Conservation (phyloP, 2,329 filamentous ascomycete genomes). For the Colletotrichum paranaense region DNA sequence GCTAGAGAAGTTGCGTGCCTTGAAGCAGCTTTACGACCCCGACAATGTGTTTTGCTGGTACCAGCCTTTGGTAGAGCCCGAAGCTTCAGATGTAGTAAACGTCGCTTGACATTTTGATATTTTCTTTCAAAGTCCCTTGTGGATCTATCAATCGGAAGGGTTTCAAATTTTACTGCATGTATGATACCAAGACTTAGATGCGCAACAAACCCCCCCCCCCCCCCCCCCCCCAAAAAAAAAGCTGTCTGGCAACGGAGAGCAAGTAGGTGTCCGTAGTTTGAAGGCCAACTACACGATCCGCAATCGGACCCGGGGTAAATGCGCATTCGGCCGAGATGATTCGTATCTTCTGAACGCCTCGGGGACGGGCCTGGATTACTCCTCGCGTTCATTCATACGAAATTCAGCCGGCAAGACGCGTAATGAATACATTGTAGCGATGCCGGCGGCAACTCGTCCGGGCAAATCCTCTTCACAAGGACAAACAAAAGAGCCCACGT, state of each 20-base stretch:
- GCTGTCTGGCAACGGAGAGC: too few relatives aligned
- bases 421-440: background rate
- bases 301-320: too few relatives aligned
- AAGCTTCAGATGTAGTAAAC: background rate
- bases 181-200: too few relatives aligned
- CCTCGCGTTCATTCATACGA: too few relatives aligned
- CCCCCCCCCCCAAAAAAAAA: too few relatives aligned
- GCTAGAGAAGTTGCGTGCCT: slow-evolving; percentile 41
- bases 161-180: too few relatives aligned
- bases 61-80: slow-evolving; percentile 21
- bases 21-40: slow-evolving; percentile 50
- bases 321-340: background rate
- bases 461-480: background rate
- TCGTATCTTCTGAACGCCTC: background rate
- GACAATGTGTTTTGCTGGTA: slow-evolving; percentile 45
- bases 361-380: background rate
- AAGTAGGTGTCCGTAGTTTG: too few relatives aligned
- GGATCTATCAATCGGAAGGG: too few relatives aligned
- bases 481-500: slow-evolving; percentile 18
- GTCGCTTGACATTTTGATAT: too few relatives aligned
- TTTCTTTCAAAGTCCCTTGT: too few relatives aligned
- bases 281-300: too few relatives aligned
- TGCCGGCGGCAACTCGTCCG: background rate
- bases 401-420: background rate
- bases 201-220: too few relatives aligned